Percentiles rank a stretch among this genome's conserved stretches.
These are phyloP conservation scores for Desmodesmus armatus DNA, from an alignment of 139 green algal genomes.

Conservation along the genomic window DNA sequence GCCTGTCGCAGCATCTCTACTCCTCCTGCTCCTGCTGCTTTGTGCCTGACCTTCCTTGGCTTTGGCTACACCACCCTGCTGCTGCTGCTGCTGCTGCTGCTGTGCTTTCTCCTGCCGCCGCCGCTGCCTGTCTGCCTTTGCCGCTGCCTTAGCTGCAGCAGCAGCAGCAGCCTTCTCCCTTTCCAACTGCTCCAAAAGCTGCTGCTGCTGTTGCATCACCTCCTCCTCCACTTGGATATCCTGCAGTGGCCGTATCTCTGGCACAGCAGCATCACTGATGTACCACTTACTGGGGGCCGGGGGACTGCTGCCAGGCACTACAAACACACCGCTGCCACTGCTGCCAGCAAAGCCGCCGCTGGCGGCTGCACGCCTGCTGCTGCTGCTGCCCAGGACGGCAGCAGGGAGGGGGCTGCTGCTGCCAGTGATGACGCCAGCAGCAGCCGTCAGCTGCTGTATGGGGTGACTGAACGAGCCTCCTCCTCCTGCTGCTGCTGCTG, in stretches of 20 bases:
- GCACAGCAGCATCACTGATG: constrained; percentile 14
- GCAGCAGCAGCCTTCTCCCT: constrained; percentile 8
- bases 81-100: neutral
- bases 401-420: neutral
- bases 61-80: neutral
- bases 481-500: constrained; percentile 5
- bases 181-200: constrained; percentile 10
- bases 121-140: neutral
- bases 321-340: neutral
- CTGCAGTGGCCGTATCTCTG: constrained; percentile 16
- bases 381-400: neutral
- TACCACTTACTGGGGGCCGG: constrained; percentile 44
- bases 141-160: neutral
- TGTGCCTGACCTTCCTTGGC: too few relatives aligned
- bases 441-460: constrained; percentile 12
- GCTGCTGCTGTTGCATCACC: constrained; percentile 1
- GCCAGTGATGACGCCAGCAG: neutral
- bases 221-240: constrained; percentile 19
- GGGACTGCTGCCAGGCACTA: constrained; percentile 25
- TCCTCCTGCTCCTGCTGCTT: too few relatives aligned
- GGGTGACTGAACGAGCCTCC: neutral
- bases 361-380: constrained; percentile 20
- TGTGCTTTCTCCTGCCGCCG: neutral
- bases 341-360: neutral
- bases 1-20: neutral